Evolutionary conservation across 768 basidiomycete species (phyloP), one percentile per base, ranked within the genome.

Genomic region (Calocybe cyanea): DNA sequence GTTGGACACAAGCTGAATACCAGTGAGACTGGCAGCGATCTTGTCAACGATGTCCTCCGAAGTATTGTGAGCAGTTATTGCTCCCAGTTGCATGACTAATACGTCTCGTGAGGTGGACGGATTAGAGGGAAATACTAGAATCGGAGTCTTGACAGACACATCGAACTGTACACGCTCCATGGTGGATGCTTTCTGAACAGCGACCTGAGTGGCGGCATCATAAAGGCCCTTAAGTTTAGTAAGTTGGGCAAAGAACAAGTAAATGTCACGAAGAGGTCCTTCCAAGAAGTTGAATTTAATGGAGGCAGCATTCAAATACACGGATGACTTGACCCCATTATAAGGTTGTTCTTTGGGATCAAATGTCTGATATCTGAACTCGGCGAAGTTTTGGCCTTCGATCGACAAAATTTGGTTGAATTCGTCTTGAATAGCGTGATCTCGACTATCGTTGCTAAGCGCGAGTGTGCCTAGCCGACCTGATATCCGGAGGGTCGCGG

Each of bases 101-200:
- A 75, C 69, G 63, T 98, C 90, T 10, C 65, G 69, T 7, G 83
- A 82, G 5, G 60, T 64, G 2, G 73, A 63, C 2, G 84, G 70
- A 57, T 87, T 73, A 7, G 80, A 76, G 9, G 96, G 96, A 59
- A 97, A 84, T 19, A 95, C 72, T 38, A 98, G 63, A 54, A 99
- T 97, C 0, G 96, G 96, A 0, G 93, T 86, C 66, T 87, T 91
- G 58, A 98, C 72, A 19, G 84, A 81, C n/a, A 98, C 62, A 47
- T 92, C 80, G 66, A 93, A 97, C 62, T 90, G 81, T 88, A 98
- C 93, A 41, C 83, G 80, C 55, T 89, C 85, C n/a, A 94, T 87
- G 63, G 89, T 90, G n/a, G 91, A 82, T 4, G 93, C 96, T 38
- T 78, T 75, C 61, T 97, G 91, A 19, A 90, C 92, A 31, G 96